Conservation (phyloP, 1,139 yeast genomes). For the Chernovozyma aurita region DNA sequence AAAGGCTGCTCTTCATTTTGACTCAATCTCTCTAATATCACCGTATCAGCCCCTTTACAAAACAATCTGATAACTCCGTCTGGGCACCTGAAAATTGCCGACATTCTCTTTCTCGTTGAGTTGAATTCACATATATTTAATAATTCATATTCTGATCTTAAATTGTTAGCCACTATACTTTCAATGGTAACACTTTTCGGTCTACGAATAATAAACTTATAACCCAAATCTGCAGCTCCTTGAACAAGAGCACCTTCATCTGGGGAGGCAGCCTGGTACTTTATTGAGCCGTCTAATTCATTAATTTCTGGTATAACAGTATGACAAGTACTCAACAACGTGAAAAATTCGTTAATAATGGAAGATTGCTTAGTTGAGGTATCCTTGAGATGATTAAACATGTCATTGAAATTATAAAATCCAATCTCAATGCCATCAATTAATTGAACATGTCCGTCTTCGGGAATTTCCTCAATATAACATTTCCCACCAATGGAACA, state of each 20-base stretch:
- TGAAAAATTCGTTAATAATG: constrained; percentile 76
- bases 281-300: constrained; percentile 56
- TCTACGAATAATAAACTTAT: constrained; percentile 74
- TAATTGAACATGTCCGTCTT: constrained; percentile 70
- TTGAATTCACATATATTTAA: constrained; percentile 93
- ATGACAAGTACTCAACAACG: constrained; percentile 87
- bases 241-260: constrained; percentile 98
- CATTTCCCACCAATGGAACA: constrained; percentile 92
- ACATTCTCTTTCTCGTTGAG: constrained; percentile 97
- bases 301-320: constrained; percentile 92
- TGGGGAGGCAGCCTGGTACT: constrained; percentile 98
- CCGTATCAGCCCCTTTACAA: constrained; percentile 98
- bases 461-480: constrained; percentile 86
- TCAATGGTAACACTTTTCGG: constrained; percentile 79
- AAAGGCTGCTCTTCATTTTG: constrained; percentile 65
- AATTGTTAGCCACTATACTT: constrained; percentile 33
- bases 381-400: constrained; percentile 47
- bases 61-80: constrained; percentile 87
- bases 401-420: constrained; percentile 64
- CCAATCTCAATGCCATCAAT: constrained; percentile 82
- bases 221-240: constrained; percentile 86
- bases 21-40: constrained; percentile 78
- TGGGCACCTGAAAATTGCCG: constrained; percentile 89
- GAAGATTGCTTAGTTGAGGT: constrained; percentile 47
- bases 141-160: constrained; percentile 55